Evolutionary conservation across 352 stramenopile species (phyloP), one percentile per base, ranked within the genome.

Genomic region (Pythium apleroticum): DNA sequence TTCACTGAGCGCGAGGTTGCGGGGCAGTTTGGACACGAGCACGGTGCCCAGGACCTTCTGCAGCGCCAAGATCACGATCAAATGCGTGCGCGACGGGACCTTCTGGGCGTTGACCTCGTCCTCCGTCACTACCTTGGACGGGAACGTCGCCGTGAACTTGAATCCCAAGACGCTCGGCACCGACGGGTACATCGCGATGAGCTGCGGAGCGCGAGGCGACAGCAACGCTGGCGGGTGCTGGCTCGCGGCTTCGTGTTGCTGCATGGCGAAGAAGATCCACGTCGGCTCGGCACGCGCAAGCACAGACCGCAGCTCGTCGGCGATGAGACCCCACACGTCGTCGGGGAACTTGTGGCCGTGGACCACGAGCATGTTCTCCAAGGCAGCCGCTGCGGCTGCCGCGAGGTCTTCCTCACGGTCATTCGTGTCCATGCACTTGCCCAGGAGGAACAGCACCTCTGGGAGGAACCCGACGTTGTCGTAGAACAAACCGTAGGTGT

Each of bases 311-410:
- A 95, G 60, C 59, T 95, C 86, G 58, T 95, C 86, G 0, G 80
- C 67, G 43, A 95, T 93, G 25, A 95, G 66, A 0, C 86, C 86
- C 84, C 86, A 95, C 9, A 91, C 86, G 24, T 89, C 78, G 43
- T 90, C 79, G 0, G 81, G 74, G 69, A 95, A 91, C 64, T 93
- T 93, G 71, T 88, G 80, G 9, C 84, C 86, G 39, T 95, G 79
- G 20, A 71, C 77, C 1, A 91, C 78, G 14, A 95, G 71, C 76
- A 91, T 84, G 6, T 75, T 68, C 59, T 93, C 84, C 4, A 95
- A 65, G 6, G 86, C 73, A 48, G 65, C 59, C 0, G 86, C 84
- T 14, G 86, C 77, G 2, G 84, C 79, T 0, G 76, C 68, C 22
- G 86, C 83, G n/a, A 93, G 71, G 22, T 90, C 80, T 58, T 88